phyloP scores from a whole-genome alignment of 2,329 filamentous ascomycete species.

The Hypoxylon rubiginosum region DNA sequence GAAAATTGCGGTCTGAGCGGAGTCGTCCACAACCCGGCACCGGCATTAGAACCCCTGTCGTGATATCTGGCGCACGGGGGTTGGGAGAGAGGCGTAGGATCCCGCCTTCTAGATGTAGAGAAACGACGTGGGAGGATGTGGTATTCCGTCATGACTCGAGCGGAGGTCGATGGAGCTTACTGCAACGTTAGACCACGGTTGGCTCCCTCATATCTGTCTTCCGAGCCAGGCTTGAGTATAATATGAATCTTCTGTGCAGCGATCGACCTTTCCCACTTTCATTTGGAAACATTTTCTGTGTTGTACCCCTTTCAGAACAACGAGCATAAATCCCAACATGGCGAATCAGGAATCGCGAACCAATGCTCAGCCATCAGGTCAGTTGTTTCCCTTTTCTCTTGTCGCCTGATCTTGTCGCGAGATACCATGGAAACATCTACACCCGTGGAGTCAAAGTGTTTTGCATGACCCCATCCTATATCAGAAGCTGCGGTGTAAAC shows the following conservation, averaged over 20 bases:
- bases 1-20: constrained; percentile 38
- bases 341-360: constrained; percentile 41
- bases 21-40: constrained; percentile 16
- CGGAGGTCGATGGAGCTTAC: constrained; percentile 17
- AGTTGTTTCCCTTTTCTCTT: constrained; percentile 34
- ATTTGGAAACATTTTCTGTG: constrained; percentile 42
- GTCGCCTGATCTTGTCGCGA: constrained; percentile 30
- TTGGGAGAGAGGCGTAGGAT: constrained; percentile 2
- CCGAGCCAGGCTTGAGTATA: constrained; percentile 37
- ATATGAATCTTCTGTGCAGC: constrained; percentile 40
- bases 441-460: constrained; percentile 38
- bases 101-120: constrained; percentile 18
- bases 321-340: constrained; percentile 39
- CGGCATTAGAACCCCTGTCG: constrained; percentile 30
- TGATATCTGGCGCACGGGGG: constrained; percentile 14
- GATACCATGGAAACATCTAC: constrained; percentile 40
- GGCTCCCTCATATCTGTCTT: constrained; percentile 41
- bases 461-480: constrained; percentile 34
- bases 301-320: constrained; percentile 28
- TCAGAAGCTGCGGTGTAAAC: constrained; percentile 20
- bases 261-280: constrained; percentile 39
- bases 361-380: constrained; percentile 44
- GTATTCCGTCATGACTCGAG: constrained; percentile 26
- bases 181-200: constrained; percentile 39
- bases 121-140: constrained; percentile 9